Evolutionary conservation across 2,329 filamentous ascomycete genomes (phyloP), one percentile per base, ranked within the genome.

Genomic region (Rhexocercosporidium sp.): DNA sequence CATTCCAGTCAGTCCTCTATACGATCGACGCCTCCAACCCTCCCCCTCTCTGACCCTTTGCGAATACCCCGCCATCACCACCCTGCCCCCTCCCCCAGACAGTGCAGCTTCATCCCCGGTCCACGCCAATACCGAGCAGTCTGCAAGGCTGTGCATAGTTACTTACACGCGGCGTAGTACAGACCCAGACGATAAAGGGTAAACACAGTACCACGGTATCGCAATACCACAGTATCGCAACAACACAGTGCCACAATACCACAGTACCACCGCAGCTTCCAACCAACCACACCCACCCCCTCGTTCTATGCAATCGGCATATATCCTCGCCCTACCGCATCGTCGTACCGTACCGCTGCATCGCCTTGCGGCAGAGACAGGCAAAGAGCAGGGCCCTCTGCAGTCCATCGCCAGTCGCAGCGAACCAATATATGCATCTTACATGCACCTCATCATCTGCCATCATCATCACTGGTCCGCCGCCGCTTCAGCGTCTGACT

Each of bases 381-480:
- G 53, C n/a, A 47, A 12, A 47, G 8, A 7, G 8, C 34, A 37
- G 34, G 34, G 8, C 34, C 34, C 8, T 37, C 34, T 37, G 4
- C 34, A 37, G 8, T 11, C 34, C 34, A 37, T 11, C 25, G 37
- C 51, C 31, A 57, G 53, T 25, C 57, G 39, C 22, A 31, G 47
- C 20, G 14, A 47, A n/a, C 27, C 47, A 65, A 56, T 57, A 61
- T 56, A 64, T 67, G 61, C n/a, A 22, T 37, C 4, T 37, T n/a
- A 11, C 18, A 47, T 12, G n/a, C 61, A 64, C 47, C 47, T 57
- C 57, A 53, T 53, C 29, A 41, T 65, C 44, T 34, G 53, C 39
- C 27, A 18, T 34, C 60, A 14, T 16, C n/a, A 25, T 20, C 54
- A 62, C 62, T 62, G 59, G 66, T 46, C 62, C 59, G 34, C 65